These are phyloP conservation scores for Botrytis elliptica DNA, from an alignment of 2,329 filamentous ascomycete genomes.

Conservation along the genomic window DNA sequence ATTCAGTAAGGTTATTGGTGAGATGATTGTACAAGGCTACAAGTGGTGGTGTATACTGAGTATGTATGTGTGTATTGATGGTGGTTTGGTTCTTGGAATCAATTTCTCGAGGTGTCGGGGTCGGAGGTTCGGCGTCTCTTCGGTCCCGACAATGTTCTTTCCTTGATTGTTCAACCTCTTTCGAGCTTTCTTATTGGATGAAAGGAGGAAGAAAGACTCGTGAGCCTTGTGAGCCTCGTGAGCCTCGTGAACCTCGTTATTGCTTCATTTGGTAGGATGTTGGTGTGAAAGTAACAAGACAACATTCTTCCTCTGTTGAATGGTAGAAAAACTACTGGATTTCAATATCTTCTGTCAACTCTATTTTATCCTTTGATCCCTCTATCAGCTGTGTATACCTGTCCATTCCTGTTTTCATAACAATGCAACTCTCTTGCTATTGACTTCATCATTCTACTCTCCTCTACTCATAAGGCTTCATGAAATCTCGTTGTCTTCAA, in stretches of 20 bases:
- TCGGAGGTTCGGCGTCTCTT: constrained; percentile 3
- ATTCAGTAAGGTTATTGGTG: background rate
- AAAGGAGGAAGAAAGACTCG: background rate
- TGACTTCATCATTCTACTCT: too few species aligned
- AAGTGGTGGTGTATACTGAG: background rate
- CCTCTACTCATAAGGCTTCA: too few species aligned
- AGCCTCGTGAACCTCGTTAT: background rate
- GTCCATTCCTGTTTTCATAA: too few species aligned
- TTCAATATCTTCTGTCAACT: background rate
- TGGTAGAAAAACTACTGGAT: background rate
- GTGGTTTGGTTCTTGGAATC: background rate
- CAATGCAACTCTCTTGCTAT: background rate
- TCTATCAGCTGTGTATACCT: background rate
- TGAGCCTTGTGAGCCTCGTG: background rate
- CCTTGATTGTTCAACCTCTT: background rate
- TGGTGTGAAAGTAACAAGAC: background rate
- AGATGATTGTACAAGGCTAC: background rate
- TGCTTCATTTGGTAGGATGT: background rate
- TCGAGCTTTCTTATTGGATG: background rate
- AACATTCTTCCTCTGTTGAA: too few species aligned
- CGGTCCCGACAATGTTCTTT: constrained; percentile 6
- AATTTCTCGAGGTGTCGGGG: background rate
- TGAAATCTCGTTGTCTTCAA: background rate
- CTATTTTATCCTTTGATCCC: background rate
- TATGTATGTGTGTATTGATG: background rate